These are phyloP conservation scores for Brassica incana DNA, from an alignment of 345 rosid genomes.

Conservation along the genomic window DNA sequence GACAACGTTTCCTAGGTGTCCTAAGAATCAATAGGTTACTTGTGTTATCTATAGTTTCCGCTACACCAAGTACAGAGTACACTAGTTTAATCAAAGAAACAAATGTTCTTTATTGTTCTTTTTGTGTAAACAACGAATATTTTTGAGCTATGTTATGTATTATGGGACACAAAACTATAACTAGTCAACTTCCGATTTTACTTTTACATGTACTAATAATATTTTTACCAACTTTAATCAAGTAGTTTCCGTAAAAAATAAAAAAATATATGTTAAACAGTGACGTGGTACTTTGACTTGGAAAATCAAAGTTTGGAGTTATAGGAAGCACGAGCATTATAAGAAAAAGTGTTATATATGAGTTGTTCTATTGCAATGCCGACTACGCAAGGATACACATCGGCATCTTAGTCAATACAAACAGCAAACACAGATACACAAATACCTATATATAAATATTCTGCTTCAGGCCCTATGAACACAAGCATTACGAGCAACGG, in stretches of 20 bases:
- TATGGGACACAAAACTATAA: too few relatives aligned
- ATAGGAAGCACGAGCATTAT: constrained; percentile 34
- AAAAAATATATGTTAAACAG: background rate
- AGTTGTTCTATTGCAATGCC: constrained; percentile 30
- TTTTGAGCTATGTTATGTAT: too few relatives aligned
- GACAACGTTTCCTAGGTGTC: too few relatives aligned
- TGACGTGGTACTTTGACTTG: constrained; percentile 16
- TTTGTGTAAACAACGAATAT: too few relatives aligned
- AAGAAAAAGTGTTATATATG: constrained; percentile 17
- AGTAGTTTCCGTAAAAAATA: background rate
- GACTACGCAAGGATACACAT: constrained; percentile 26
- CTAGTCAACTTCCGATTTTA: too few relatives aligned
- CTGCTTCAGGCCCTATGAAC: background rate
- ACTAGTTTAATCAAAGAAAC: too few relatives aligned
- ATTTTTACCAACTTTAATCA: background rate
- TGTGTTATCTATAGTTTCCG: background rate
- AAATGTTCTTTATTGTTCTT: background rate
- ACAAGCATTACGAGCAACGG: constrained; percentile 3
- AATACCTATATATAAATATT: background rate
- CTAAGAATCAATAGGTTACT: too few relatives aligned
- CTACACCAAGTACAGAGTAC: too few relatives aligned
- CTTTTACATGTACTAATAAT: background rate
- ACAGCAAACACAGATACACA: background rate
- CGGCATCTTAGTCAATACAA: constrained; percentile 28
- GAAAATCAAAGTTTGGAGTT: constrained; percentile 21